Evolutionary conservation across 345 rosid genomes (phyloP).

Genomic region (Camelina sativa): DNA sequence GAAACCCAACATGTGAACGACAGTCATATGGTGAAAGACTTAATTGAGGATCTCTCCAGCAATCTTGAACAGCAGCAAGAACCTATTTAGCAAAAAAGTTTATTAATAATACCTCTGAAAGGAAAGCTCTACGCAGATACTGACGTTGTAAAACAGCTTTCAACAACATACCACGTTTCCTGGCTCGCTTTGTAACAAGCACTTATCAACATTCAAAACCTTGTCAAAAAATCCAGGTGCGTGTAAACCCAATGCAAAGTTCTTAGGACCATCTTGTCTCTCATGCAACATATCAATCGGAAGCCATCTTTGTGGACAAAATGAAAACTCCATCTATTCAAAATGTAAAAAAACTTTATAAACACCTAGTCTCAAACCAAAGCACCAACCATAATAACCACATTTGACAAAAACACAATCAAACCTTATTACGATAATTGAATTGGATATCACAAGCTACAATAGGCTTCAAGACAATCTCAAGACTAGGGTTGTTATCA

Average conservation of each 20-base stretch:
- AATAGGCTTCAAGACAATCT: conserved; percentile 67
- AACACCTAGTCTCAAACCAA: conserved; percentile 23
- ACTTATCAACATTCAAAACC: conserved; percentile 76
- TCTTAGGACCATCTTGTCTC: conserved; percentile 55
- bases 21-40: conserved; percentile 82
- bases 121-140: background rate
- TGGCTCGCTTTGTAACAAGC: conserved; percentile 84
- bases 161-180: conserved; percentile 64
- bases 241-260: conserved; percentile 79
- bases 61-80: conserved; percentile 79
- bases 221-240: conserved; percentile 93
- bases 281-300: conserved; percentile 65
- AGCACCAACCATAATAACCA: background rate
- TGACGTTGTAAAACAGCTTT: conserved; percentile 18
- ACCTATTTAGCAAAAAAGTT: conserved; percentile 49
- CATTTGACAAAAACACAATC: background rate
- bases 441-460: conserved; percentile 83
- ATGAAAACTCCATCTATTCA: conserved; percentile 88
- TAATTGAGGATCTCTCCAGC: conserved; percentile 78
- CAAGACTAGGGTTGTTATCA: conserved; percentile 49
- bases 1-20: conserved; percentile 85
- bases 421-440: conserved; percentile 88
- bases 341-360: background rate
- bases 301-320: conserved; percentile 81
- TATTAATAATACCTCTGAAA: background rate